Base-by-base conservation (phyloP, 1,284 basidiomycete genomes). In the Uromyces viciae-fabae region DNA sequence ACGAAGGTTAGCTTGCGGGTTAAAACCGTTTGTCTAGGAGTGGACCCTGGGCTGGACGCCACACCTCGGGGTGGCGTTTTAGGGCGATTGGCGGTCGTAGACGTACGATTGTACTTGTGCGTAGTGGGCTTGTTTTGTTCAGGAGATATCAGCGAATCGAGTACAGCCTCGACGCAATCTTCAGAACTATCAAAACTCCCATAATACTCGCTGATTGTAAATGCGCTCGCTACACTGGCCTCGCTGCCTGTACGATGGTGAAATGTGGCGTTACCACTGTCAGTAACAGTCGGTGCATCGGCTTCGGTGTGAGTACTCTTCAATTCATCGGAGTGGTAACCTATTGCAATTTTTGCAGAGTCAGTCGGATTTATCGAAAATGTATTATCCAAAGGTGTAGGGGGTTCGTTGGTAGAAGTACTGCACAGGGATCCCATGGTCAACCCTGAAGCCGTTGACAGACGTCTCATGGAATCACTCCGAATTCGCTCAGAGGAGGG, bases 151-250 rank as follows among this genome's bases (percentile, higher is more conserved):
- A 79, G 52, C 60, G 76, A 43, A 43, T 79, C 68, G 38, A 79
- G 56, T 25, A 46, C 76, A 69, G 49, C 52, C 54, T 69, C 8
- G 66, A 66, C 38, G 42, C 4, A 43, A 49, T 79, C 52, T 17
- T 68, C 76, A n/a, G 76, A 68, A 56, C 76, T 71, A 36, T 79
- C 76, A 58, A 66, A 58, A 43, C 49, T 79, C 43, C 76, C 76
- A 58, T 79, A 79, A n/a, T 79, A 79, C 76, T 68, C 76, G 40
- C 76, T 79, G 33, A 79, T 71, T 17, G 64, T 79, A 66, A 79
- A 79, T 31, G 54, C 76, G 56, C 76, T 79, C 14, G 43, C 43
- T 56, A 52, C 58, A 60, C 76, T 79, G 31, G 46, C 68, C 56
- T 79, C 66, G 36, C 76, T 68, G 52, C 52, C 71, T 14, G 71